Conservation (phyloP, 352 stramenopile genomes). For the Globisporangium nagaii region DNA sequence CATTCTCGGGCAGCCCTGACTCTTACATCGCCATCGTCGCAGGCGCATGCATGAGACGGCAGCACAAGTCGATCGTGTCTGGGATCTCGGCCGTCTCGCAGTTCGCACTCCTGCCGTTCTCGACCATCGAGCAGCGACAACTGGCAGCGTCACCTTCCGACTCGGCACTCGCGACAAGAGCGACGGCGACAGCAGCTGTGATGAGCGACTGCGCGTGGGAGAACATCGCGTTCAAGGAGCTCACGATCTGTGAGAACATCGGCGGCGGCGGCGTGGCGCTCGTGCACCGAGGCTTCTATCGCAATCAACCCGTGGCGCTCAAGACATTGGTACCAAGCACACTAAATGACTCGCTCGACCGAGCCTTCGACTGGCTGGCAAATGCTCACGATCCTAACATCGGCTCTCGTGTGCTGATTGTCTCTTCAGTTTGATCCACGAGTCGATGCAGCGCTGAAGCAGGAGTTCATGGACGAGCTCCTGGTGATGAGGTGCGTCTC, state of each 20-base stretch:
- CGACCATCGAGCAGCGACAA: neutral
- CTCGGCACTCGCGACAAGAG: neutral
- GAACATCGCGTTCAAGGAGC: conserved; percentile 72
- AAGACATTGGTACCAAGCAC: conserved; percentile 79
- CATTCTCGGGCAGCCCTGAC: no score
- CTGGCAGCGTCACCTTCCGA: neutral
- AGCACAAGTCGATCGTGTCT: conserved; percentile 7
- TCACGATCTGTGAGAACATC: conserved; percentile 81
- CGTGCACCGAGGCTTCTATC: conserved; percentile 82
- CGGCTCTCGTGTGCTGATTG: neutral
- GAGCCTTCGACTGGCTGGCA: no score
- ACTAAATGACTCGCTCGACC: neutral
- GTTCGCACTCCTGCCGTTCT: conserved; percentile 2
- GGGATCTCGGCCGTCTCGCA: conserved; percentile 8
- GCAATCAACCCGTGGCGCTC: conserved; percentile 65
- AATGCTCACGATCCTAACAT: neutral
- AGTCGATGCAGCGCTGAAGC: conserved; percentile 78
- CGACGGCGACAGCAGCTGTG: neutral
- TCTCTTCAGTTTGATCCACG: conserved; percentile 75
- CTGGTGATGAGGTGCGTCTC: conserved; percentile 86
- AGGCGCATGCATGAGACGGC: conserved; percentile 5
- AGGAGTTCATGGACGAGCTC: conserved; percentile 93
- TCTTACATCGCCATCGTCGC: neutral
- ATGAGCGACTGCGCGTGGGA: conserved; percentile 40
- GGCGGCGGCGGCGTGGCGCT: conserved; percentile 87